Base-by-base conservation (phyloP, 148 eudicot species). In the Nepenthes gracilis region DNA sequence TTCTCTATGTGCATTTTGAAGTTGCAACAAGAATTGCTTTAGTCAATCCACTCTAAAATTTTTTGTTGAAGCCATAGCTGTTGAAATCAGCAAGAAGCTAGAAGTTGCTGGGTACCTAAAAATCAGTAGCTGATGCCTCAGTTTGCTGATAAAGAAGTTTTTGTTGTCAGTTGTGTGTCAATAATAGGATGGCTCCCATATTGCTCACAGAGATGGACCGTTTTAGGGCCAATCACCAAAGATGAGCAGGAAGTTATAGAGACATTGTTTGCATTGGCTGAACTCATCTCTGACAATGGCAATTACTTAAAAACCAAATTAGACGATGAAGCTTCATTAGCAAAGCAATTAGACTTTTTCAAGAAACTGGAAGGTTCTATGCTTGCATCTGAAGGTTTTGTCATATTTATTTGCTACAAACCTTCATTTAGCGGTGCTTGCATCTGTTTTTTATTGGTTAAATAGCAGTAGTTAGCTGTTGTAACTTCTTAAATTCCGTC, bases 241-340 rank as follows among this genome's bases (percentile, higher is more conserved):
- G 94, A 86, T 45, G 97, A 89, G 65, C 81, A 82, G 75, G 97
- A 89, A 80, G 97, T 81, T 66, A 94, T 77, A 2, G 87, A 89
- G 71, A 75, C 94, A 64, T 71, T 89, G 60, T 76, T 64, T 57
- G 84, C 94, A 54, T 76, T 89, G 74, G 83, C 90, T 36, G 81
- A 63, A 51, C 63, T 84, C 80, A 66, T 78, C 67, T 70, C 86
- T 51, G 72, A 33, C 47, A 62, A 53, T 48, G 67, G 61, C 51
- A 11, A 36, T 12, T 13, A 14, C 56, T 55, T 57, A 13, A 69
- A 55, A 43, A 57, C 63, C 32, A 72, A 61, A 47, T 48, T 35
- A 15, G 56, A 66, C 15, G 48, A 54, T 51, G 75, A 76, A 75
- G 47, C 66, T 7, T 63, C 60, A 23, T 59, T 69, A 59, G 45